Evolutionary conservation across 1,284 basidiomycete species (phyloP).

Genomic region (Rhodotorula sp.): DNA sequence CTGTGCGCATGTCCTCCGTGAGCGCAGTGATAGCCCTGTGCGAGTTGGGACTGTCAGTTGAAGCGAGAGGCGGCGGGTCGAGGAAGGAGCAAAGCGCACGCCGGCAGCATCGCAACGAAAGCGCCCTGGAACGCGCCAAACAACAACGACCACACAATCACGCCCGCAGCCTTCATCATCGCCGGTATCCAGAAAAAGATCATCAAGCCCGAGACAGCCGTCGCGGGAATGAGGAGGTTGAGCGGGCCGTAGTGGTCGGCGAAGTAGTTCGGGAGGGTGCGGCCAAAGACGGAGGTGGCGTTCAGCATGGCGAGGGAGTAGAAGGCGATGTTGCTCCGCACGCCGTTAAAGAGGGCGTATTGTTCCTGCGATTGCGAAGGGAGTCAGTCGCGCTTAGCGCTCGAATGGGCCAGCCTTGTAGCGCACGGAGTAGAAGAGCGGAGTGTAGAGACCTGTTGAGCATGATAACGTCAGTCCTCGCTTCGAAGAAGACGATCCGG

Average conservation of each 20-base stretch:
- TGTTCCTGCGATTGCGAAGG: slow-evolving; percentile 20
- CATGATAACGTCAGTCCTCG: neutral
- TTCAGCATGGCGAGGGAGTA: slow-evolving; percentile 43
- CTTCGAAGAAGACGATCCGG: neutral
- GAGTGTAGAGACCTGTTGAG: slow-evolving; percentile 36
- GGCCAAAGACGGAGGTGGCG: slow-evolving; percentile 39
- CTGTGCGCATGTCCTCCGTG: slow-evolving; percentile 28
- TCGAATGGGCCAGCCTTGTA: too few species aligned
- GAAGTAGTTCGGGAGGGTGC: slow-evolving; percentile 44
- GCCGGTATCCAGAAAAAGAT: slow-evolving; percentile 39
- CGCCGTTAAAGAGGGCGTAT: slow-evolving; percentile 39
- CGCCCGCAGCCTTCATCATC: slow-evolving; percentile 29
- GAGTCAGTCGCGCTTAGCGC: neutral
- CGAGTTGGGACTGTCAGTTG: neutral
- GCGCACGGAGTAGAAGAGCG: slow-evolving; percentile 15
- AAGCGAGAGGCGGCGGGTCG: neutral
- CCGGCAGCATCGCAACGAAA: slow-evolving; percentile 32
- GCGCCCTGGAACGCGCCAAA: slow-evolving; percentile 44
- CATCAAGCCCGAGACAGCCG: slow-evolving; percentile 22
- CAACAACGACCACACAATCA: slow-evolving; percentile 45
- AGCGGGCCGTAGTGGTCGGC: slow-evolving; percentile 40
- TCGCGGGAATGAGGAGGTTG: slow-evolving; percentile 35
- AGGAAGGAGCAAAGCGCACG: slow-evolving; percentile 1
- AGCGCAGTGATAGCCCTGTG: slow-evolving; percentile 22
- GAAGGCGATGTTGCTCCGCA: slow-evolving; percentile 40